Evolutionary conservation across 2,329 filamentous ascomycete genomes (phyloP).

Genomic region (Verticillium zaregamsianum): DNA sequence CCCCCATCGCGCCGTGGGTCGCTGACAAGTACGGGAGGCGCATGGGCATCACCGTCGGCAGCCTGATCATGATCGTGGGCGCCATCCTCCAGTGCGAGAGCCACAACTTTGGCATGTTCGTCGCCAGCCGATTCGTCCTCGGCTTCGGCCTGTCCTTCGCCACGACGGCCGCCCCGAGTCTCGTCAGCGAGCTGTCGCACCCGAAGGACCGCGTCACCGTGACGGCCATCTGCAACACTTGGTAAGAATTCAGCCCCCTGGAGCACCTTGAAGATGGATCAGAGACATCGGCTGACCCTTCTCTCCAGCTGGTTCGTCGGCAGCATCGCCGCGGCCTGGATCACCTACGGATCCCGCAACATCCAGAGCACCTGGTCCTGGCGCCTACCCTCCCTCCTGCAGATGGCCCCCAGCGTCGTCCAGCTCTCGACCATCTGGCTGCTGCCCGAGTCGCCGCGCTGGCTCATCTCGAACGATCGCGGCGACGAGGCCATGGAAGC

Average conservation of each 20-base stretch:
- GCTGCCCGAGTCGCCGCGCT: conserved; percentile 59
- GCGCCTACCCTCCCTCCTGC: conserved; percentile 26
- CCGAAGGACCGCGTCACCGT: conserved; percentile 49
- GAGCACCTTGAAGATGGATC: neutral
- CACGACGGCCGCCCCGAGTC: conserved; percentile 44
- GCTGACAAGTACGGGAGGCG: conserved; percentile 25
- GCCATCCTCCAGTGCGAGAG: conserved; percentile 25
- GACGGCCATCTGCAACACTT: conserved; percentile 48
- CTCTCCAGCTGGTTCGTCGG: conserved; percentile 41
- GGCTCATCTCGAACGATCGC: conserved; percentile 53
- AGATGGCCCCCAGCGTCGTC: conserved; percentile 13
- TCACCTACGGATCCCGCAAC: conserved; percentile 36
- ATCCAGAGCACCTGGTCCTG: conserved; percentile 33
- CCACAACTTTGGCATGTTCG: conserved; percentile 40
- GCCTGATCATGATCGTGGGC: conserved; percentile 25
- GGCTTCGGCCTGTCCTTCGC: conserved; percentile 50
- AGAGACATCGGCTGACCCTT: neutral
- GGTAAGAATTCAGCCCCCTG: neutral
- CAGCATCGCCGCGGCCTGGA: conserved; percentile 36
- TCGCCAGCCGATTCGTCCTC: conserved; percentile 47
- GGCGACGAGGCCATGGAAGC: conserved; percentile 46
- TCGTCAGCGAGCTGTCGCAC: conserved; percentile 49
- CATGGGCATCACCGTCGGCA: conserved; percentile 24
- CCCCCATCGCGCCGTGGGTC: conserved; percentile 23
- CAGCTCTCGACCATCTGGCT: conserved; percentile 37